Percentiles rank a stretch among this genome's conserved stretches.
Evolutionary conservation across 164 flowering plant species (phyloP).

Genomic region (Vitis rupestris): DNA sequence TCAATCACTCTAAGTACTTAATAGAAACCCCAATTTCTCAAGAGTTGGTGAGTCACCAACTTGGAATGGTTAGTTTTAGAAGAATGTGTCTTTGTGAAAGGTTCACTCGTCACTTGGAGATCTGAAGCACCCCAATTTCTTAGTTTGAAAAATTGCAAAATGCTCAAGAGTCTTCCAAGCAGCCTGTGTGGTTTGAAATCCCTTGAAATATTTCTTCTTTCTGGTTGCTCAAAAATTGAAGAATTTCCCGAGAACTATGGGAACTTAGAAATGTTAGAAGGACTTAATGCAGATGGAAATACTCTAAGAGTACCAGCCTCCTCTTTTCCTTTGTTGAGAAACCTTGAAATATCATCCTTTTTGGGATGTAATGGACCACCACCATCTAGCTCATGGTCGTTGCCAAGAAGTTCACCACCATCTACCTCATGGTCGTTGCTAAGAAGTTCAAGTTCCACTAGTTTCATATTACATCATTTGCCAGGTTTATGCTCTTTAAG

Average conservation of each 20-base stretch:
- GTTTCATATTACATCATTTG: neutral
- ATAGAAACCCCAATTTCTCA: constrained; percentile 4
- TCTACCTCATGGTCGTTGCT: too few relatives aligned
- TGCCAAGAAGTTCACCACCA: neutral
- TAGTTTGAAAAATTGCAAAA: constrained; percentile 13
- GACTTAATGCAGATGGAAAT: too few relatives aligned
- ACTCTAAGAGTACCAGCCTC: neutral
- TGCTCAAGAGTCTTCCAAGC: constrained; percentile 8
- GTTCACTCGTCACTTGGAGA: constrained; percentile 13
- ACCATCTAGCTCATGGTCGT: constrained; percentile 3
- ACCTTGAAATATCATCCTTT: too few relatives aligned
- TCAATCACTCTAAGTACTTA: constrained; percentile 3
- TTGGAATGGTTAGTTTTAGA: constrained; percentile 9
- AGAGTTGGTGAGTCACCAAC: neutral
- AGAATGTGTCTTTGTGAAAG: constrained; percentile 11
- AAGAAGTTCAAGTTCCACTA: neutral
- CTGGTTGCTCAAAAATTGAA: too few relatives aligned
- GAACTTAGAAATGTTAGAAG: too few relatives aligned
- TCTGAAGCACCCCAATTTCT: neutral
- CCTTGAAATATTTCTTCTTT: neutral
- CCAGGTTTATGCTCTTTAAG: neutral
- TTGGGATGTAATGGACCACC: too few relatives aligned
- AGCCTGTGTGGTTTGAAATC: neutral
- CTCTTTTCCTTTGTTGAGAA: neutral
- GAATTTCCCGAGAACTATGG: too few relatives aligned